phyloP scores from a whole-genome alignment of 225 moss, liverwort and hornwort species.

The Bryum argenteum region DNA sequence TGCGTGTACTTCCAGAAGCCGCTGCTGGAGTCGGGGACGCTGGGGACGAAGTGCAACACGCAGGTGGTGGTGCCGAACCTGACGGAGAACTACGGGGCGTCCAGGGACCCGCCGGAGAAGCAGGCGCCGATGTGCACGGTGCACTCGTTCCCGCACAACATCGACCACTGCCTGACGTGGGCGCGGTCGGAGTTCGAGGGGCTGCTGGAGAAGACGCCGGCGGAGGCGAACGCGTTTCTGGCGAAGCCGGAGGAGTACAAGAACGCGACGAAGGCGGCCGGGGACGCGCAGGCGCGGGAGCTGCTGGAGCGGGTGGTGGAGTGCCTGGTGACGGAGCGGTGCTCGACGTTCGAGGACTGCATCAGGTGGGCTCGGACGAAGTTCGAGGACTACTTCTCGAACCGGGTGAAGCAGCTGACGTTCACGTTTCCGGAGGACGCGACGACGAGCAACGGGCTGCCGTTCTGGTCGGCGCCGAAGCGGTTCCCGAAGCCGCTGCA shows the following conservation, averaged over 20 bases:
- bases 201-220: slow-evolving; percentile 89
- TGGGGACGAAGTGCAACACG: slow-evolving; percentile 98
- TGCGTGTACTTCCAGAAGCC: slow-evolving; percentile 99
- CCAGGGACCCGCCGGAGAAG: slow-evolving; percentile 90
- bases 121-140: slow-evolving; percentile 99
- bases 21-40: slow-evolving; percentile 87
- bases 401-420: slow-evolving; percentile 66
- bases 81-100: slow-evolving; percentile 97
- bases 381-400: slow-evolving; percentile 65
- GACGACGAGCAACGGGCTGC: slow-evolving; percentile 53
- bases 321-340: slow-evolving; percentile 81
- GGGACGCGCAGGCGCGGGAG: slow-evolving; percentile 93
- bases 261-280: slow-evolving; percentile 65
- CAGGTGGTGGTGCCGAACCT: slow-evolving; percentile 96
- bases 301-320: slow-evolving; percentile 90
- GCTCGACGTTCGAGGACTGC: slow-evolving; percentile 78
- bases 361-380: slow-evolving; percentile 71
- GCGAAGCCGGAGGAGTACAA: slow-evolving; percentile 82
- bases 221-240: slow-evolving; percentile 80
- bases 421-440: slow-evolving; percentile 69
- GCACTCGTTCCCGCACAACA: slow-evolving; percentile 96
- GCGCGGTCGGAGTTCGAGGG: slow-evolving; percentile 99
- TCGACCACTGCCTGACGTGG: slow-evolving; percentile 98
- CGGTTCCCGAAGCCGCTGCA: slow-evolving; percentile 65
- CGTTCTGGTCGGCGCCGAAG: slow-evolving; percentile 74